Base-by-base conservation (phyloP, 495 filamentous ascomycete genomes). In the Thozetella sp. region DNA sequence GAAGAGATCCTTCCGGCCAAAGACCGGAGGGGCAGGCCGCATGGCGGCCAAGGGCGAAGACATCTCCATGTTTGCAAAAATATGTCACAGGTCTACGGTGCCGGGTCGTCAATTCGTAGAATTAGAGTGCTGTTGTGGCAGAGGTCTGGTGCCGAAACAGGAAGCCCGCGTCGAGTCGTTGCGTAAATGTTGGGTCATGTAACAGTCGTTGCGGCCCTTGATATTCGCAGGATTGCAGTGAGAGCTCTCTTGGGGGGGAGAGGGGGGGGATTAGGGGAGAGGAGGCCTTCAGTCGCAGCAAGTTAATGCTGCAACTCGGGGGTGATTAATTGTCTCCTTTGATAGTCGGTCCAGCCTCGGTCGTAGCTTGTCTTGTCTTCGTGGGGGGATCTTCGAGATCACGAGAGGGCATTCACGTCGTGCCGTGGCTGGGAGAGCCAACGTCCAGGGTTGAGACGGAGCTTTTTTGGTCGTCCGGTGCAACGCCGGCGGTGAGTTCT, bases 31-130 rank as follows among this genome's bases (percentile, higher is more conserved):
- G 3, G 88, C 83, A 61, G 92, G 92, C 81, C 92, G 93, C 90
- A 99, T 91, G 40, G 93, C 93, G 69, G 94, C 95, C 66, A 97
- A 76, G 50, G 95, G 95, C 57, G 95, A 99, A 53, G 94, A 99
- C 51, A 88, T 88, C 76, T 97, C 91, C 92, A 99, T 97, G 26
- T 25, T 72, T 10, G 23, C 54, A 34, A 24, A 22, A 10, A n/a
- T 23, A 24, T 22, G 24, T 34, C 51, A 24, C 22, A 30, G 3
- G 15, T 11, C 27, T 24, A 15, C 46, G 45, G 12, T 40, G 22
- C n/a, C 37, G 45, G 24, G 52, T 40, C 50, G 55, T 60, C 50
- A 51, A 56, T 22, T 12, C 13, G 50, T 37, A n/a, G 51, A 26
- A 23, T 51, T 51, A 50, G 13, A n/a, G 25, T 22, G 25, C 22